phyloP scores from a whole-genome alignment of 106 monocot species.

The Vanilla planifolia region DNA sequence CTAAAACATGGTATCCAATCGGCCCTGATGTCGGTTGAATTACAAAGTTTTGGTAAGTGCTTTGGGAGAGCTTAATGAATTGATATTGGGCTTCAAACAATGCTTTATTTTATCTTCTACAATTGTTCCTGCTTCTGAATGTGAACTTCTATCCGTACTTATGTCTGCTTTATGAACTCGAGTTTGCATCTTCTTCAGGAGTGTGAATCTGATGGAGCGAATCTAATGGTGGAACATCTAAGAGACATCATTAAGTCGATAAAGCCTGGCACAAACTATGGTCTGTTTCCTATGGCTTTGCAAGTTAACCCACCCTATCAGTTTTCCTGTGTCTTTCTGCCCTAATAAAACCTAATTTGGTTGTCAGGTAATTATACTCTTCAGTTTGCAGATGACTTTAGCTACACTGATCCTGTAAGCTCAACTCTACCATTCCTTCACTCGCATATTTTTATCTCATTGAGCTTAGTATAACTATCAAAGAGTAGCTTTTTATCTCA shows the following conservation, averaged over 20 bases:
- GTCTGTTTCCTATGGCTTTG: conserved; percentile 19
- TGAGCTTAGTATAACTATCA: too few species aligned
- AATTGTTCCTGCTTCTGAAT: too few species aligned
- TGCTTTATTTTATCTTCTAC: too few species aligned
- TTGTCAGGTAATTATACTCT: conserved; percentile 76
- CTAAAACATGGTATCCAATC: too few species aligned
- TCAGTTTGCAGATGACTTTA: conserved; percentile 86
- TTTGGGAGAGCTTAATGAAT: too few species aligned
- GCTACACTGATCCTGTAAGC: conserved; percentile 84
- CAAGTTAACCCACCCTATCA: not conserved
- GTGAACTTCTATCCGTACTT: too few species aligned
- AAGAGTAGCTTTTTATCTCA: not conserved
- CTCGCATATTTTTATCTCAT: too few species aligned
- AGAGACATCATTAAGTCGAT: conserved; percentile 55
- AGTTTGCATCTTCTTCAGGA: conserved; percentile 36
- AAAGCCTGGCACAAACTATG: conserved; percentile 60
- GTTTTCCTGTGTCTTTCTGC: not conserved
- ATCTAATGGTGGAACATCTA: conserved; percentile 75
- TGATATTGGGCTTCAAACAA: too few species aligned
- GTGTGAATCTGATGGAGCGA: conserved; percentile 86
- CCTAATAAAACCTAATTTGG: not conserved
- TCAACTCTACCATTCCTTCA: not conserved
- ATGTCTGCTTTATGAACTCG: not conserved
- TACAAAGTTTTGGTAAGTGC: too few species aligned
- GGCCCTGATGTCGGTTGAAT: too few species aligned